These are phyloP conservation scores for Fraxinus excelsior DNA, from an alignment of 257 asterid genomes.

Conservation along the genomic window DNA sequence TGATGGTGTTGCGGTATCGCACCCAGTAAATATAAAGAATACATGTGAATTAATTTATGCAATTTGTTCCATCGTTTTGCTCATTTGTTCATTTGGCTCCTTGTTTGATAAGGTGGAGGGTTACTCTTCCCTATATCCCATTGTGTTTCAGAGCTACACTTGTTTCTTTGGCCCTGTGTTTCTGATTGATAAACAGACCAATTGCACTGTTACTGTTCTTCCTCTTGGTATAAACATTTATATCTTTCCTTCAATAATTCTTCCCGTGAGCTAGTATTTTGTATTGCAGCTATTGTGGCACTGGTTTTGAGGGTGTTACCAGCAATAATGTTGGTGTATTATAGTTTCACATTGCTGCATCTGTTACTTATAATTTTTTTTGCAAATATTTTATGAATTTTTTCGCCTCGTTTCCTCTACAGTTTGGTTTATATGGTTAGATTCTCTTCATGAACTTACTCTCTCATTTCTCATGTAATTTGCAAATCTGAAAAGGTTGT, in stretches of 20 bases:
- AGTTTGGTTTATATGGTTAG: no score
- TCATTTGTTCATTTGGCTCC: background rate
- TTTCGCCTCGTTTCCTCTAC: no score
- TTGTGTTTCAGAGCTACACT: slow-evolving; percentile 9
- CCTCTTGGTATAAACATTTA: background rate
- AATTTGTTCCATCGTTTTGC: no score
- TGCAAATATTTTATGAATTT: no score
- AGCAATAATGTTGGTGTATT: background rate
- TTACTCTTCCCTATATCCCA: slow-evolving; percentile 3
- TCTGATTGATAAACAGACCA: slow-evolving; percentile 7
- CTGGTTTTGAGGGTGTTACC: background rate
- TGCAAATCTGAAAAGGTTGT: no score
- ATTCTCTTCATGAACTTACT: no score
- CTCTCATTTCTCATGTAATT: no score
- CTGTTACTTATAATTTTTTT: background rate
- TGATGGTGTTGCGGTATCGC: no score
- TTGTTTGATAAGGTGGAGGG: slow-evolving; percentile 2
- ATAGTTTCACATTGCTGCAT: background rate
- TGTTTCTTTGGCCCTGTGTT: slow-evolving; percentile 14
- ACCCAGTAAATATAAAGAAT: no score
- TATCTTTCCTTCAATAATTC: background rate
- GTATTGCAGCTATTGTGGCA: background rate
- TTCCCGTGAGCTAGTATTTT: background rate
- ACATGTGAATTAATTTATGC: no score
- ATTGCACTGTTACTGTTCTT: slow-evolving; percentile 13